Base-by-base conservation (phyloP, 441 rosid genomes). In the Eruca vesicaria region DNA sequence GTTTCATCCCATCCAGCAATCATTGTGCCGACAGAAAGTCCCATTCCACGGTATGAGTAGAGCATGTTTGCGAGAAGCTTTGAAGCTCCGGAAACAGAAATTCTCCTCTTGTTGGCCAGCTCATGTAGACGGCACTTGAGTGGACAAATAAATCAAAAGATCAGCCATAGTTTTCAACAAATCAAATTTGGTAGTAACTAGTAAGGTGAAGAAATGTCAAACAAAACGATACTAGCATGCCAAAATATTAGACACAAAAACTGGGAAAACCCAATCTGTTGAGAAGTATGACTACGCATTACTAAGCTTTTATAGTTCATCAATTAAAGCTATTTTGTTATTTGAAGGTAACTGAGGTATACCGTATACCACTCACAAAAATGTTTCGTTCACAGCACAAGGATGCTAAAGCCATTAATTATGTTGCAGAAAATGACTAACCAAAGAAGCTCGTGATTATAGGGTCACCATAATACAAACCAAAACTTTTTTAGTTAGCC, bases 1-100 rank as follows among this genome's bases (percentile, higher is more conserved):
- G 97, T 93, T 83, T 96, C 99, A 75, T 92, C 99, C 97, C 98
- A 96, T 75, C 99, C 99, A 64, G 99, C 99, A 69, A 96, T 94
- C 99, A 94, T 96, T 21, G 99, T 96, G 58, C 99, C 99, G 63
- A 93, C 96, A 4, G 98, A 96, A 9, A 96, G 86, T 69, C 97
- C 98, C 98, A 96, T 96, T 81, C 99, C 98, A 68, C 97, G 97
- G 78, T 93, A 93, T 20, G 98, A 93, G 80, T 90, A 92, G 56
- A 94, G 89, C 80, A 96, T 96, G 88, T 96, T 96, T 9, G 99
- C 99, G 21, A 96, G 86, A 77, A 96, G 89, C 78, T 91, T 96
- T 45, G 99, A 96, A 33, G 99, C 98, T 73, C 99, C 99, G 0
- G 98, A 89, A 61, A 93, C 99, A 36, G 99, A 96, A 71, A 96